Base-by-base conservation (phyloP, 1,284 basidiomycete species). In the Pulchroboletus neoregius region DNA sequence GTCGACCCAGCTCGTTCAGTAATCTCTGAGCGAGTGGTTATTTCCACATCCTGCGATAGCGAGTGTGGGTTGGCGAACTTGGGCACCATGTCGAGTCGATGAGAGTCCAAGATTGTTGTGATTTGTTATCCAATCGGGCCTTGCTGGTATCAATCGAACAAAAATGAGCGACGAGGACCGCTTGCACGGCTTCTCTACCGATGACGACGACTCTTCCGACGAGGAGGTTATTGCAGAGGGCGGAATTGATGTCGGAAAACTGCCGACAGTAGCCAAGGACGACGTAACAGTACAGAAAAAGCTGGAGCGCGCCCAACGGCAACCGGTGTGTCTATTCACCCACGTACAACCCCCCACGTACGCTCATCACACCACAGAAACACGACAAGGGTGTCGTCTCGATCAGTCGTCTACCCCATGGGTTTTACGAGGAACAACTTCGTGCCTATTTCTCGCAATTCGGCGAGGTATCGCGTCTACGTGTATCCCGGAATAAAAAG, bases 391-490 rank as follows among this genome's bases (percentile, higher is more conserved):
- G 94, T n/a, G 91, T 95, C 0, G 66, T 99, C 23, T 95, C 84
- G 73, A 76, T 99, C 43, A 87, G 92, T 12, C 84, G 93, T 52
- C 79, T 99, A 53, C 96, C 96, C 1, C 92, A 97, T 58, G 95
- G 94, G 16, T 99, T 99, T 72, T 95, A 93, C 69, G 96, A 99
- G 69, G 87, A 90, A 46, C 87, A 98, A 69, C 84, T 99, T 70
- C 84, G 82, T 52, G 80, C 82, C 9, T 99, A 99, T 71, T 96
- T 99, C 62, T 77, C 84, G 24, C 96, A 99, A 66, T 99, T 99
- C 58, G 96, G 96, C 15, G 80, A 87, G 39, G 84, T 99, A 35
- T 87, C 89, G 4, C 85, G 95, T 32, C 66, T 98, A 34, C 82
- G 96, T 15, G 70, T 99, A 15, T 95, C 94, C 4, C 81, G 96